These are phyloP conservation scores for Mucor circinelloides DNA, from an alignment of 371 early-diverging fungal genomes.

Conservation along the genomic window DNA sequence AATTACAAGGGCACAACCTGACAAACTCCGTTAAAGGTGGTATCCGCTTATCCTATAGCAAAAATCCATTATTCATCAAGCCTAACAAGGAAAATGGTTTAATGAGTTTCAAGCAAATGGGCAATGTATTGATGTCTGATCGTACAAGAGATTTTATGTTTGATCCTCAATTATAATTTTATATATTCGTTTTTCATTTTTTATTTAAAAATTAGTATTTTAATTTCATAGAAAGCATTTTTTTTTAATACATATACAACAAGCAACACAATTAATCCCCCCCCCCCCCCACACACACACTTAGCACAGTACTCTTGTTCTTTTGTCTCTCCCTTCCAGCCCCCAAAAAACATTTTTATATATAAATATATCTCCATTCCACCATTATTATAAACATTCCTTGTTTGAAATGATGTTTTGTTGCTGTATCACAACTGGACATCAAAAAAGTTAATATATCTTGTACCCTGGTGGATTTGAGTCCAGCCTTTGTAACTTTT, in stretches of 20 bases:
- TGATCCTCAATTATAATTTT: slow-evolving; percentile 30
- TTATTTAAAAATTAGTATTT: neutral
- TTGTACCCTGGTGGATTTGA: neutral
- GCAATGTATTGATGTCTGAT: slow-evolving; percentile 21
- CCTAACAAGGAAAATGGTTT: slow-evolving; percentile 55
- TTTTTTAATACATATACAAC: neutral
- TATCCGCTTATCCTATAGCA: slow-evolving; percentile 87
- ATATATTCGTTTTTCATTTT: neutral
- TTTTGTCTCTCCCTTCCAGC: neutral
- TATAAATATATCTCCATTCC: slow-evolving; percentile 2
- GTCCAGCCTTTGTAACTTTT: neutral
- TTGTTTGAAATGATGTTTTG: neutral
- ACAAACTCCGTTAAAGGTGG: slow-evolving; percentile 86
- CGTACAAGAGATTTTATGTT: slow-evolving; percentile 28
- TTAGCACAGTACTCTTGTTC: no score
- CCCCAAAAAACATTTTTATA: neutral
- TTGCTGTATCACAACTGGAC: neutral
- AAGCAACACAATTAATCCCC: neutral
- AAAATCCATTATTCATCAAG: slow-evolving; percentile 77
- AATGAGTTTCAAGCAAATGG: slow-evolving; percentile 29
- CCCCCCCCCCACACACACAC: neutral
- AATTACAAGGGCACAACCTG: slow-evolving; percentile 76
- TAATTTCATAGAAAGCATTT: slow-evolving; percentile 1
- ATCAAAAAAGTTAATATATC: neutral
- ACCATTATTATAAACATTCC: neutral